Evolutionary conservation across 2,329 filamentous ascomycete genomes (phyloP).

Genomic region (Rhexocercosporidium sp.): DNA sequence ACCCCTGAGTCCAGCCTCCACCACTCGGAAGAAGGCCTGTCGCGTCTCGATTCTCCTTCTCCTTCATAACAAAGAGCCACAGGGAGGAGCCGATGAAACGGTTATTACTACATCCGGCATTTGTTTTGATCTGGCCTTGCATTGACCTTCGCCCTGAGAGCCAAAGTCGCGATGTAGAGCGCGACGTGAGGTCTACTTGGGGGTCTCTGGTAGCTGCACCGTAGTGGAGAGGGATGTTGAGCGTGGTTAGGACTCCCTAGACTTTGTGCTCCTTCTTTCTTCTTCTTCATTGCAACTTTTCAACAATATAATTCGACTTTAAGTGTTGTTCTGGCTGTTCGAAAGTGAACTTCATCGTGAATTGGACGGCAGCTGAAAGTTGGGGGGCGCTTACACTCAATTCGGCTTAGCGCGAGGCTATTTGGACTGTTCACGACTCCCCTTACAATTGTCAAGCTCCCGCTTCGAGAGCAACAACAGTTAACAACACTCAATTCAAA

Average conservation of each 20-base stretch:
- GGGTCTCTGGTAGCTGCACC: constrained; percentile 18
- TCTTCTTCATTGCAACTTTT: background rate
- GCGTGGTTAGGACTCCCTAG: constrained; percentile 2
- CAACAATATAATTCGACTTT: background rate
- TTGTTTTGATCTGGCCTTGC: constrained; percentile 40
- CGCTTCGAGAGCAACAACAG: constrained; percentile 12
- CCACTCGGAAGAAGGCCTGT: constrained; percentile 35
- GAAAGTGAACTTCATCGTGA: constrained; percentile 8
- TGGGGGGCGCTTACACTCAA: constrained; percentile 9
- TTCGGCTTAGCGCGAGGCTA: constrained; percentile 18
- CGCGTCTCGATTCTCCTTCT: constrained; percentile 35
- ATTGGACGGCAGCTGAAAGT: background rate
- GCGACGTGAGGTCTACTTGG: constrained; percentile 33
- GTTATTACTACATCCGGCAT: constrained; percentile 33
- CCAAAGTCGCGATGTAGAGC: constrained; percentile 35
- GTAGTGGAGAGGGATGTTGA: constrained; percentile 22
- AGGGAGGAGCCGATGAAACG: constrained; percentile 29
- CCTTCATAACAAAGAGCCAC: constrained; percentile 38
- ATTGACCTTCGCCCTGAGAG: constrained; percentile 22
- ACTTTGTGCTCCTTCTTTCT: constrained; percentile 9
- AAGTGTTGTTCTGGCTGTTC: background rate
- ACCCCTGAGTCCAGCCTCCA: constrained; percentile 23
- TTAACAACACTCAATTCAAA: constrained; percentile 16
- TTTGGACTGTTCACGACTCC: constrained; percentile 8
- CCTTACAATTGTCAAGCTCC: constrained; percentile 13